These are phyloP conservation scores for Calocybe cyanea DNA, from an alignment of 768 basidiomycete species.

Conservation along the genomic window DNA sequence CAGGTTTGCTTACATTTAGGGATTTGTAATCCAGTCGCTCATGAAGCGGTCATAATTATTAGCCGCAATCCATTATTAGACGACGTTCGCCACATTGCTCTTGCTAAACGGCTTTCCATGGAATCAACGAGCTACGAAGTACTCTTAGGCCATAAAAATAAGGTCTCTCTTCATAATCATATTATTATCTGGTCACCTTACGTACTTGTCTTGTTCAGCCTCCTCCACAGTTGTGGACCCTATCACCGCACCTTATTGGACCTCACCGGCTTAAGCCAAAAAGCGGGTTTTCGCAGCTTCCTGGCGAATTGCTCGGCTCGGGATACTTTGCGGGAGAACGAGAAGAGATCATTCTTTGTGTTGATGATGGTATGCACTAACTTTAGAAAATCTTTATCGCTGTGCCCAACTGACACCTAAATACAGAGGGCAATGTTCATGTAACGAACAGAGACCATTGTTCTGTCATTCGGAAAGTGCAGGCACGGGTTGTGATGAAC, in stretches of 20 bases:
- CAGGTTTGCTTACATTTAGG: not conserved
- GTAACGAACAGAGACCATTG: no score
- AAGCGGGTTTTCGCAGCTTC: not conserved
- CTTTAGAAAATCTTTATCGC: not conserved
- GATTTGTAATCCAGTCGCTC: not conserved
- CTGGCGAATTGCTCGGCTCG: not conserved
- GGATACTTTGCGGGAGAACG: slow-evolving; percentile 2
- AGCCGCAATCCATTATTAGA: not conserved
- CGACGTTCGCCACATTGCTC: not conserved
- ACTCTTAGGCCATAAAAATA: not conserved
- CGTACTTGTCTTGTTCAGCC: not conserved
- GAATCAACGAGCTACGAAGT: not conserved
- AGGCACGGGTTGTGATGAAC: not conserved
- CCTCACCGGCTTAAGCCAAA: not conserved
- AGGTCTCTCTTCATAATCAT: not conserved
- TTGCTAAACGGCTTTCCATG: not conserved
- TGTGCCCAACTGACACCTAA: not conserved
- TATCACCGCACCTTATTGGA: not conserved
- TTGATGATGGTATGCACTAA: not conserved
- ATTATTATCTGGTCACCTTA: not conserved
- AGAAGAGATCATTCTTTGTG: slow-evolving; percentile 3
- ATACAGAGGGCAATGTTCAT: no score
- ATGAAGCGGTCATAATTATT: not conserved
- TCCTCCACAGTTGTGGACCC: not conserved
- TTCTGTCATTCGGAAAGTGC: not conserved